Evolutionary conservation across 768 basidiomycete genomes (phyloP), one percentile per base, ranked within the genome.

Genomic region (Russula foetens): DNA sequence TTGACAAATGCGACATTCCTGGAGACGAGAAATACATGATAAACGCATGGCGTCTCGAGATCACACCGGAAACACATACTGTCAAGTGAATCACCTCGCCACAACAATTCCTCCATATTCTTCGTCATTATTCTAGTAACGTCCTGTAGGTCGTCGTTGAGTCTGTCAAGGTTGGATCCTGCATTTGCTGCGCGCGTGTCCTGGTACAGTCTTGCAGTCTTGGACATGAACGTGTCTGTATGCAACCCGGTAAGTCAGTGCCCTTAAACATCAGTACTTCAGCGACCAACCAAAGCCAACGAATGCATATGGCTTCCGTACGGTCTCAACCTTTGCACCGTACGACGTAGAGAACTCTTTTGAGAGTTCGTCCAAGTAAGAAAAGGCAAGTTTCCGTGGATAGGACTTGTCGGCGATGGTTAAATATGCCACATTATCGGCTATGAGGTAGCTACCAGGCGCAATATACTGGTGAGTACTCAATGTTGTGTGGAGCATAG

Each of bases 51-150:
- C 11, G n/a, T 54, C 24, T 54, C 28, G 1, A 19, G 33, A 39
- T n/a, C 28, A 46, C 12, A 15, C 38, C 35, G 28, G 17, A 44
- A 45, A 44, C 48, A 76, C 90, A 67, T 69, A 96, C 97, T 81
- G 73, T 99, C 97, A 60, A 99, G 79, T 31, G 92, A 96, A 72
- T 99, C 97, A 28, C 97, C 97, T 71, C 97, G 80, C 97, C 96
- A 98, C 51, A 99, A 75, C 53, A 99, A 76, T 73, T 99, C 97
- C 74, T 99, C 97, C 96, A 99, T 99, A 70, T 99, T 98, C 78
- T 99, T 98, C 9, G 97, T 98, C 97, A 99, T 98, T 74, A 99
- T 98, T 65, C 92, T 80, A 51, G 97, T 98, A 61, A 99, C 97
- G 69, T 99, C 97, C 70, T 97, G 93, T 39, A 99, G 77, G 66